A percentile compares a stretch with the other conserved stretches of the same genome.
Conservation (phyloP, 78 protist genomes). For the Dictyostelium firmibasis region DNA sequence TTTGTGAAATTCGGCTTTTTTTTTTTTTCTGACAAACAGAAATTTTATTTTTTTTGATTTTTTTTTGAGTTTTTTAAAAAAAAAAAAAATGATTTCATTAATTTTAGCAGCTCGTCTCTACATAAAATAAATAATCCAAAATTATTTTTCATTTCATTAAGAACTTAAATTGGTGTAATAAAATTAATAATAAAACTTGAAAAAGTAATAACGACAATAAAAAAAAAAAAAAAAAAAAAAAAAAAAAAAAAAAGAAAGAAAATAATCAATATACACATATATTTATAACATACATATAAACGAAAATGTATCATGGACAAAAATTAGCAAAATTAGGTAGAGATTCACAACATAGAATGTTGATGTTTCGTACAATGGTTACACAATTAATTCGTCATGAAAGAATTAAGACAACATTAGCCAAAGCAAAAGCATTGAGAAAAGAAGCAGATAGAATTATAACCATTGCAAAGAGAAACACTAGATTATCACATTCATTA, state of each 20-base stretch:
- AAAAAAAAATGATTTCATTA: not conserved
- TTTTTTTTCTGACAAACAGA: not conserved
- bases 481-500: slow-evolving; percentile 56
- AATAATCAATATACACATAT: not conserved
- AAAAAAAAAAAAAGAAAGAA: not conserved
- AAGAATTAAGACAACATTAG: slow-evolving; percentile 81
- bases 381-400: slow-evolving; percentile 78
- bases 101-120: not conserved
- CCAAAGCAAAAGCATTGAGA: slow-evolving; percentile 81
- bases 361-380: slow-evolving; percentile 83
- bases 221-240: too few species aligned
- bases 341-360: slow-evolving; percentile 57
- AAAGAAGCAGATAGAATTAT: slow-evolving; percentile 79
- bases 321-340: slow-evolving; percentile 60
- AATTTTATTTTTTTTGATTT: not conserved
- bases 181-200: not conserved
- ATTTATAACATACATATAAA: not conserved
- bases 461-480: slow-evolving; percentile 74
- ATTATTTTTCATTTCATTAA: too few species aligned
- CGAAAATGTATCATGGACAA: slow-evolving; percentile 7
- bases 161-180: too few species aligned
- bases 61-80: not conserved
- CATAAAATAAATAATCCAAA: not conserved
- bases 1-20: not conserved
- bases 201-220: not conserved